Conservation (phyloP, 108 stramenopile genomes). For the Seminavis robusta region DNA sequence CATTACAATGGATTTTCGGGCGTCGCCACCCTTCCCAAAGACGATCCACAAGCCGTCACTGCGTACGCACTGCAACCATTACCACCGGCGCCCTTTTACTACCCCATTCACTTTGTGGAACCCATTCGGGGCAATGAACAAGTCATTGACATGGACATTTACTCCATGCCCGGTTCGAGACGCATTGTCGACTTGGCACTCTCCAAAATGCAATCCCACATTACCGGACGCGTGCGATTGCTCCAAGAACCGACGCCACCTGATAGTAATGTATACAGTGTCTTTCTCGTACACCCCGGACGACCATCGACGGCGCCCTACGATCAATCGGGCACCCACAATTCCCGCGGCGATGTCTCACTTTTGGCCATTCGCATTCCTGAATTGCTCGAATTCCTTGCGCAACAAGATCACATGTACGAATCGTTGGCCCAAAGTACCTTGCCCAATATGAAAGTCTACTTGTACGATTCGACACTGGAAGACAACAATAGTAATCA, state of each 20-base stretch:
- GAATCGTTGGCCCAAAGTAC: no score
- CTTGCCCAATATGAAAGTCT: no score
- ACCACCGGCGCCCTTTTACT: conserved; percentile 24
- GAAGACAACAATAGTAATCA: no score
- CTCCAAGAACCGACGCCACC: conserved; percentile 9
- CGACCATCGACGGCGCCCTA: no score
- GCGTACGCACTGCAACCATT: neutral
- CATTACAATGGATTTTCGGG: conserved; percentile 31
- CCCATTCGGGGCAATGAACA: conserved; percentile 42
- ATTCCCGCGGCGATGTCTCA: conserved; percentile 15
- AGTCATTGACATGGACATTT: conserved; percentile 36
- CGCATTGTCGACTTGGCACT: neutral
- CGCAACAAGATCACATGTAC: no score
- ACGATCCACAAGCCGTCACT: no score
- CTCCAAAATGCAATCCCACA: conserved; percentile 5
- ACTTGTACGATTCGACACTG: no score
- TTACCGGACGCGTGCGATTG: conserved; percentile 12
- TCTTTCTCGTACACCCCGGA: conserved; percentile 28
- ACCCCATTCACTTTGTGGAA: conserved; percentile 48
- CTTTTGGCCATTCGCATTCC: conserved; percentile 29
- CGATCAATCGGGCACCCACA: conserved; percentile 2
- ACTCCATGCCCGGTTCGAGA: neutral
- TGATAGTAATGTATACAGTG: conserved; percentile 1
- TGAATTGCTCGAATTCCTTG: neutral
- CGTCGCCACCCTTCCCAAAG: conserved; percentile 3